Evolutionary conservation across 441 rosid genomes (phyloP).

Genomic region (Dalechampia spathulata): DNA sequence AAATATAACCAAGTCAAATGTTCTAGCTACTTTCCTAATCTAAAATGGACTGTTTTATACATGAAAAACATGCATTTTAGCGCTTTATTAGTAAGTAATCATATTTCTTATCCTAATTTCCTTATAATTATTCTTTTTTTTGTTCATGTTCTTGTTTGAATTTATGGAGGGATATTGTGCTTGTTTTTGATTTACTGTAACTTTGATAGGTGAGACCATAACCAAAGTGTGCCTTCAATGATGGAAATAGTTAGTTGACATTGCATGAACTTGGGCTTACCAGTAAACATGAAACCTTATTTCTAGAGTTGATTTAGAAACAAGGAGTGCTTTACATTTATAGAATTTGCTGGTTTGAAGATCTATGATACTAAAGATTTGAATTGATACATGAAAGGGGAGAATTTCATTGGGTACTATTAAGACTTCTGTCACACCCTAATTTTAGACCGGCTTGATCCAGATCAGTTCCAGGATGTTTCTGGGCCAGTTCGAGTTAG

Average conservation of each 20-base stretch:
- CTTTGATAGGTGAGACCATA: slow-evolving; percentile 90
- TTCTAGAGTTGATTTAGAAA: slow-evolving; percentile 65
- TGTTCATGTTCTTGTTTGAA: too few relatives aligned
- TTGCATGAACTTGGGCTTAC: slow-evolving; percentile 83
- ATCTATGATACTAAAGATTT: slow-evolving; percentile 9
- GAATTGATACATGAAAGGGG: slow-evolving; percentile 5
- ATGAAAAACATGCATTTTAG: too few relatives aligned
- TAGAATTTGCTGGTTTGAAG: slow-evolving; percentile 16
- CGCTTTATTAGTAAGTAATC: slow-evolving; percentile 61
- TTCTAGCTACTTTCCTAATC: too few relatives aligned
- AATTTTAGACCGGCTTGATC: too few relatives aligned
- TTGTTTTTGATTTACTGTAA: too few relatives aligned
- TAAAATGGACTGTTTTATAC: too few relatives aligned
- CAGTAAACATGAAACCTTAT: slow-evolving; percentile 92
- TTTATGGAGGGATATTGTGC: too few relatives aligned
- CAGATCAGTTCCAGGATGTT: too few relatives aligned
- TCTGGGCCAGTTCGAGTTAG: too few relatives aligned
- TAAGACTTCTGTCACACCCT: slow-evolving; percentile 17
- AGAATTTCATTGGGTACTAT: slow-evolving; percentile 13
- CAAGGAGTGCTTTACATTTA: neutral
- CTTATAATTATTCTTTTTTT: neutral
- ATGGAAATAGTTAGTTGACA: slow-evolving; percentile 53
- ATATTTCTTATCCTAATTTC: neutral
- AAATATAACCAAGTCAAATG: too few relatives aligned
- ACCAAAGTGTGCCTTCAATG: slow-evolving; percentile 82